Evolutionary conservation across 2,329 filamentous ascomycete genomes (phyloP).

Genomic region (Penicillium sp.): DNA sequence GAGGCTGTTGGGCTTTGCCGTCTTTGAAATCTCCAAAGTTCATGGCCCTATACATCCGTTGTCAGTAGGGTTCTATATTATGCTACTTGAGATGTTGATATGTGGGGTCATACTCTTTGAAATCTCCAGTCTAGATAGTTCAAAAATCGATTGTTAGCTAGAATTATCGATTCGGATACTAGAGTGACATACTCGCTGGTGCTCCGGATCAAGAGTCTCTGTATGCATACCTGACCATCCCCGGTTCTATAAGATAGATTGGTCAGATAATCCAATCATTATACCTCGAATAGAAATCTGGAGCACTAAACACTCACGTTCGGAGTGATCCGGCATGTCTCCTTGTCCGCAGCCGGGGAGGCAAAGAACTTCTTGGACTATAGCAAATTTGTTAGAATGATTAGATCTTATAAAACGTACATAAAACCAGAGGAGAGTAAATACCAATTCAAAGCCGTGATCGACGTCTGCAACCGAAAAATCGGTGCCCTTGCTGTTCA

Average conservation of each 20-base stretch:
- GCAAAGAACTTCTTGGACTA: conserved; percentile 74
- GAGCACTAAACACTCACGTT: conserved; percentile 42
- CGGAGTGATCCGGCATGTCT: conserved; percentile 70
- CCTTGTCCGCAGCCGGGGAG: conserved; percentile 70
- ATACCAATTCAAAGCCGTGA: conserved; percentile 71
- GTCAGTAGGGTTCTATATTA: not conserved
- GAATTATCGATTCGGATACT: not conserved
- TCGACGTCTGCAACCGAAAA: conserved; percentile 68
- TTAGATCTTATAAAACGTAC: not conserved
- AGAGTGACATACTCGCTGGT: conserved; percentile 64
- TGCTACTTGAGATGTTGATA: not conserved
- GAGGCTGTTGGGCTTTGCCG: conserved; percentile 71
- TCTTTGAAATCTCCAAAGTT: conserved; percentile 80
- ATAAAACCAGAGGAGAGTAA: conserved; percentile 8
- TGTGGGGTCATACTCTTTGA: conserved; percentile 69
- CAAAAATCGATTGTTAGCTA: not conserved
- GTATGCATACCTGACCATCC: conserved; percentile 88
- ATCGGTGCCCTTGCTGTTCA: conserved; percentile 70
- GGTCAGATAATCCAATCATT: not conserved
- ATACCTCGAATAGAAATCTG: not conserved
- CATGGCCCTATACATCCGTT: conserved; percentile 65
- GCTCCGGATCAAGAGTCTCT: conserved; percentile 82
- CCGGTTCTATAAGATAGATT: conserved; percentile 61
- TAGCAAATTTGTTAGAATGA: conserved; percentile 1
- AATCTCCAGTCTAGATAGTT: conserved; percentile 67